These are phyloP conservation scores for Fusarium subglutinans DNA, from an alignment of 2,329 filamentous ascomycete genomes.

Conservation along the genomic window DNA sequence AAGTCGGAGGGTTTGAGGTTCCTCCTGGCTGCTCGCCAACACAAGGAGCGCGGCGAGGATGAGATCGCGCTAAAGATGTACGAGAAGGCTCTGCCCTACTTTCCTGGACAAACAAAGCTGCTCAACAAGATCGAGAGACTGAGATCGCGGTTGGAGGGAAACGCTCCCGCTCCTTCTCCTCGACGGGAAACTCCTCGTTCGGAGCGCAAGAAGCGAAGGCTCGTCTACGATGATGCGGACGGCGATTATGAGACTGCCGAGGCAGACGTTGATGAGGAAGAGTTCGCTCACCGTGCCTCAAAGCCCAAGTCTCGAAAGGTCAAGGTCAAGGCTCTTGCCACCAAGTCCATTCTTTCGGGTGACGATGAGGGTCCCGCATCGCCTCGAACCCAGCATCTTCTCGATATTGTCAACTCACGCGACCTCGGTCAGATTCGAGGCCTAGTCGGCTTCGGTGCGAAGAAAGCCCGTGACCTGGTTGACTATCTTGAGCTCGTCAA, in stretches of 20 bases:
- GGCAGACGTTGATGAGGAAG: conserved; percentile 53
- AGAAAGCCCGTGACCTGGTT: conserved; percentile 72
- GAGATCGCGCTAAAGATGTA: conserved; percentile 84
- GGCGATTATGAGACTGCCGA: conserved; percentile 53
- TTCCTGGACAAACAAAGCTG: conserved; percentile 84
- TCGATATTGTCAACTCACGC: conserved; percentile 78
- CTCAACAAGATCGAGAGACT: conserved; percentile 74
- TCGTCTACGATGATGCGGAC: conserved; percentile 47
- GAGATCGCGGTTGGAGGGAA: conserved; percentile 58
- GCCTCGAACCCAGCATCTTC: conserved; percentile 69
- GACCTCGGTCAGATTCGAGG: conserved; percentile 72
- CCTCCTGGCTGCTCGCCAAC: conserved; percentile 89
- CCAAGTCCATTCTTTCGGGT: conserved; percentile 35
- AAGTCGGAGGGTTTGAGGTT: conserved; percentile 85
- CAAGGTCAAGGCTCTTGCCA: conserved; percentile 44
- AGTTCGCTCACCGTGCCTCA: conserved; percentile 37
- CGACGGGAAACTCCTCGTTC: conserved; percentile 37
- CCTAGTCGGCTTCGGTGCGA: conserved; percentile 76
- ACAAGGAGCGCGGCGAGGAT: conserved; percentile 85
- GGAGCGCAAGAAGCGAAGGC: conserved; percentile 45
- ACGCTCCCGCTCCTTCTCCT: conserved; percentile 26
- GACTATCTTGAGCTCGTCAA: conserved; percentile 60
- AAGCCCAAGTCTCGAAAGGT: conserved; percentile 46
- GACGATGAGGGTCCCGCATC: conserved; percentile 57
- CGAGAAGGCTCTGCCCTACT: conserved; percentile 82